phyloP scores from a whole-genome alignment of 164 flowering plant species.

The Macadamia integrifolia region DNA sequence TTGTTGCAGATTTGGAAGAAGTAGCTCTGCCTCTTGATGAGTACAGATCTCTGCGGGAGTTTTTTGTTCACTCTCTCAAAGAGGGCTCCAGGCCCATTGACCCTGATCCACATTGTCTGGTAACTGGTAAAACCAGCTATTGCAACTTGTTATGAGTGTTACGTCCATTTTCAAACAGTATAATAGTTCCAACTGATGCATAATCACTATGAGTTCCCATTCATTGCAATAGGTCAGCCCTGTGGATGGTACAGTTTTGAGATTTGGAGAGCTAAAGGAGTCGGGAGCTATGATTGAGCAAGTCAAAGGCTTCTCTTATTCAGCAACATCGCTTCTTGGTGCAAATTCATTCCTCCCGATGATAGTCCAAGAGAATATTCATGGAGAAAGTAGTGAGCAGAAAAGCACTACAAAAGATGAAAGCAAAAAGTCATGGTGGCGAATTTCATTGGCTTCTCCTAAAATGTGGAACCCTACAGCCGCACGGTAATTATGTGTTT shows the following conservation, averaged over 20 bases:
- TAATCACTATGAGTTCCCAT: not conserved
- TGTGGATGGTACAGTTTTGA: conserved; percentile 83
- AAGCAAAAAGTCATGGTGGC: conserved; percentile 75
- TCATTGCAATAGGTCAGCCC: conserved; percentile 67
- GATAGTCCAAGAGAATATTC: conserved; percentile 27
- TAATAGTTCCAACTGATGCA: not conserved
- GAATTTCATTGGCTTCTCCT: conserved; percentile 81
- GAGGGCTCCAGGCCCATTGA: conserved; percentile 85
- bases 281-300: conserved; percentile 89
- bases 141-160: conserved; percentile 14
- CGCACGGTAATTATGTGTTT: conserved; percentile 41
- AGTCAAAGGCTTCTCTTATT: conserved; percentile 91
- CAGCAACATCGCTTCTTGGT: conserved; percentile 84
- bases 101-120: conserved; percentile 80
- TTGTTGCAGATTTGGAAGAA: conserved; percentile 75
- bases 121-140: conserved; percentile 70
- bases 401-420: conserved; percentile 22
- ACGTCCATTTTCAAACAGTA: not conserved
- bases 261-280: conserved; percentile 83
- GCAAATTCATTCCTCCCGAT: conserved; percentile 51
- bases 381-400: conserved; percentile 25
- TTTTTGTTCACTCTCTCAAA: conserved; percentile 71
- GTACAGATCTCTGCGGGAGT: conserved; percentile 71
- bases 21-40: conserved; percentile 67
- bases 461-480: conserved; percentile 47